A percentile compares a stretch with the other conserved stretches of the same genome.
Conservation (phyloP, 345 rosid genomes). For the Citrus inodora region DNA sequence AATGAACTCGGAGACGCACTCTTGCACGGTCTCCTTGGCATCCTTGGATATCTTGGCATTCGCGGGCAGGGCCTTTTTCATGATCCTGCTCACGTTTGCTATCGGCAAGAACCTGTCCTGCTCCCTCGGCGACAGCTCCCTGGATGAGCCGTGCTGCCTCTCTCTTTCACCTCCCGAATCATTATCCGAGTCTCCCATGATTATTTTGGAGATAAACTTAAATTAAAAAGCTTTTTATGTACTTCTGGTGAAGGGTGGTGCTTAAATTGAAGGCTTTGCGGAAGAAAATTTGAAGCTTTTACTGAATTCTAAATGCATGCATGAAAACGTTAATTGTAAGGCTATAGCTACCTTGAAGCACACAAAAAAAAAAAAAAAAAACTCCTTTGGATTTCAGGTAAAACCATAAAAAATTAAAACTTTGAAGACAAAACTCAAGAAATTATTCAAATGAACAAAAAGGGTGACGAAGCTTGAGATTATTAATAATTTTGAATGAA, state of each 20-base stretch:
- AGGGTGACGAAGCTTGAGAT: background rate
- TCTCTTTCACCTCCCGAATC: constrained; percentile 56
- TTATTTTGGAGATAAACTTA: background rate
- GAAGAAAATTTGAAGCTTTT: too few species aligned
- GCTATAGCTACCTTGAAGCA: too few species aligned
- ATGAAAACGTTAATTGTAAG: too few species aligned
- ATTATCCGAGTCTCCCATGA: constrained; percentile 68
- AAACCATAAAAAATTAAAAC: background rate
- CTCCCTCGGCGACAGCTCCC: constrained; percentile 44
- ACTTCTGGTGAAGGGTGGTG: too few species aligned
- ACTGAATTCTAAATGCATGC: too few species aligned
- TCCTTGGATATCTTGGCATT: constrained; percentile 79
- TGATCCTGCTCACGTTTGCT: constrained; percentile 75
- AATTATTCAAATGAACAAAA: background rate
- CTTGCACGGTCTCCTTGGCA: constrained; percentile 76
- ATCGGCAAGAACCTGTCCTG: constrained; percentile 75
- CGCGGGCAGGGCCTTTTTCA: constrained; percentile 72
- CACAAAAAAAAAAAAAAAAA: too few species aligned
- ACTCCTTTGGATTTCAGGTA: too few species aligned
- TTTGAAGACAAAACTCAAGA: background rate
- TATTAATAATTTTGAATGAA: background rate
- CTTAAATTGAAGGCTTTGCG: too few species aligned
- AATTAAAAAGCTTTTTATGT: too few species aligned
- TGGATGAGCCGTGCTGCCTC: constrained; percentile 18
- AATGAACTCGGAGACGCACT: constrained; percentile 80